phyloP scores from a whole-genome alignment of 768 basidiomycete genomes.

The Albatrellus ellisii region DNA sequence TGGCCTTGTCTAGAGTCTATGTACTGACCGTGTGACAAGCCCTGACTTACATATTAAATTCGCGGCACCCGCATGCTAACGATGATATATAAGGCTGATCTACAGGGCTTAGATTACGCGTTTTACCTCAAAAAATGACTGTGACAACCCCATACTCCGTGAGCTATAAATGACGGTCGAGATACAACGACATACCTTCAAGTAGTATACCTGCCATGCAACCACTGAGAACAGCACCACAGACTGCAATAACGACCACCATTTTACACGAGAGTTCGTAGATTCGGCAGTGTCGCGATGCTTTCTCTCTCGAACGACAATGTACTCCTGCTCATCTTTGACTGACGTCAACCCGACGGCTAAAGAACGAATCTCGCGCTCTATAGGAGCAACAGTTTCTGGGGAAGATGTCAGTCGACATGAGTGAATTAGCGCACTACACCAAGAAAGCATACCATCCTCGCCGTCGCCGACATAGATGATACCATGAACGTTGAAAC shows the following conservation, averaged over 20 bases:
- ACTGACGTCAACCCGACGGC: conserved; percentile 74
- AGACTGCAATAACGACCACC: conserved; percentile 94
- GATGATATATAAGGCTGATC: no score
- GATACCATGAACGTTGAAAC: conserved; percentile 97
- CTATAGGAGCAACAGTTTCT: conserved; percentile 89
- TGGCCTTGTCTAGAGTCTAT: no score
- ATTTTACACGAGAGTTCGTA: conserved; percentile 91
- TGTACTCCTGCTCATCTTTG: conserved; percentile 99
- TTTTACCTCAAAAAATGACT: conserved; percentile 89
- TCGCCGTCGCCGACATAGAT: conserved; percentile 69
- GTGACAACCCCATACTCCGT: conserved; percentile 7
- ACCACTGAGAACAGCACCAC: conserved; percentile 81
- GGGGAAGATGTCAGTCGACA: conserved; percentile 8
- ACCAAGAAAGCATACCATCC: conserved; percentile 46
- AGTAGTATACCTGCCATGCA: conserved; percentile 95
- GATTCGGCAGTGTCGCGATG: conserved; percentile 93
- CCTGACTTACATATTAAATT: no score
- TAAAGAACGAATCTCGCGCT: conserved; percentile 83
- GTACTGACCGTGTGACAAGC: no score
- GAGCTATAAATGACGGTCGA: conserved; percentile 4
- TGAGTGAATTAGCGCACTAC: background rate
- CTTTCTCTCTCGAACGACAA: conserved; percentile 82
- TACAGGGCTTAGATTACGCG: conserved; percentile 73
- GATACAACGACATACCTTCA: conserved; percentile 46
- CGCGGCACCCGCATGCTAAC: no score